These are phyloP conservation scores for Psilocybe subaeruginosa DNA, from an alignment of 768 basidiomycete species.

Conservation along the genomic window DNA sequence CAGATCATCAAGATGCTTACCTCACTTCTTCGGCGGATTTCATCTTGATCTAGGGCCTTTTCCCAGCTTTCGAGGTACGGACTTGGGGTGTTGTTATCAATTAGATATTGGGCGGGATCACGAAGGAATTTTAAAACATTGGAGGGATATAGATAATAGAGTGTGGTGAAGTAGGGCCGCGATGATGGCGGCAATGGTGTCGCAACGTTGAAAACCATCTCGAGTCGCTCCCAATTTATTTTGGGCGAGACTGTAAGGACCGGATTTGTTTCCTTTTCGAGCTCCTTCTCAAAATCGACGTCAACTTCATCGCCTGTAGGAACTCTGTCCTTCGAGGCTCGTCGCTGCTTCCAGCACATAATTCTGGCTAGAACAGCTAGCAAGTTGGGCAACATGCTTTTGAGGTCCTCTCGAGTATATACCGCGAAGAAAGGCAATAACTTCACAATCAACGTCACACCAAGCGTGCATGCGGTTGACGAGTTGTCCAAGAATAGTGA, in stretches of 20 bases:
- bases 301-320: conserved; percentile 33
- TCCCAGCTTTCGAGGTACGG: conserved; percentile 78
- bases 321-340: conserved; percentile 31
- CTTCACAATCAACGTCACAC: conserved; percentile 66
- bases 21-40: conserved; percentile 74
- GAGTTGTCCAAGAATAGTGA: conserved; percentile 79
- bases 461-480: conserved; percentile 67
- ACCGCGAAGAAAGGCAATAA: conserved; percentile 77
- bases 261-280: conserved; percentile 39
- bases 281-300: conserved; percentile 40
- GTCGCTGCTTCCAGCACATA: conserved; percentile 73
- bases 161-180: conserved; percentile 69
- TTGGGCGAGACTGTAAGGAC: conserved; percentile 51
- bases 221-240: conserved; percentile 70
- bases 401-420: conserved; percentile 57
- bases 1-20: conserved; percentile 39
- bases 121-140: conserved; percentile 84
- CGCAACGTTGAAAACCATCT: conserved; percentile 57
- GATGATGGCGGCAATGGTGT: conserved; percentile 61
- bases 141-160: conserved; percentile 92
- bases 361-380: conserved; percentile 70
- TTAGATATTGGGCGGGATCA: conserved; percentile 66
- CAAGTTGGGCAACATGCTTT: conserved; percentile 62
- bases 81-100: conserved; percentile 47
- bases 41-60: conserved; percentile 64